Conservation (phyloP, 2,329 filamentous ascomycete genomes). For the Hirsutella rhossiliensis region DNA sequence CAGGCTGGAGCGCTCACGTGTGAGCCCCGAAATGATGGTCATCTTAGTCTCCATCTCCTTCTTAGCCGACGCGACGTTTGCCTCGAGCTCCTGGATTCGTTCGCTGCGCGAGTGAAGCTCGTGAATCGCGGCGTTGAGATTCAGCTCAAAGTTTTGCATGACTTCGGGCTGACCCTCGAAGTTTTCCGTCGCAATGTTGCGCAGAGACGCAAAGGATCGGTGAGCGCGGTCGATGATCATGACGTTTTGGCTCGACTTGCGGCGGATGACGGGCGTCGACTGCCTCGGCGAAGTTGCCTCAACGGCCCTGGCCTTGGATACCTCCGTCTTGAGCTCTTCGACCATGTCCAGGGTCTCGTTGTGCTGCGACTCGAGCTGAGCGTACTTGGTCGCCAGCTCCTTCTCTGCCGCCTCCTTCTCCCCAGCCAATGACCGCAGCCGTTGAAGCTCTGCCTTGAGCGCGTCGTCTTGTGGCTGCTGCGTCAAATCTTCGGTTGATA, state of each 20-base stretch:
- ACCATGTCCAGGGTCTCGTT: slow-evolving; percentile 73
- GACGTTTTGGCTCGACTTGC: slow-evolving; percentile 85
- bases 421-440: slow-evolving; percentile 54
- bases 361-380: slow-evolving; percentile 73
- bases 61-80: slow-evolving; percentile 68
- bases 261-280: slow-evolving; percentile 68
- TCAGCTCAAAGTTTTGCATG: slow-evolving; percentile 86
- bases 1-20: slow-evolving; percentile 83
- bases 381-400: slow-evolving; percentile 65
- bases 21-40: slow-evolving; percentile 87
- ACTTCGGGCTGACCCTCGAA: slow-evolving; percentile 72
- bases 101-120: slow-evolving; percentile 81
- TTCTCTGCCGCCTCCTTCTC: slow-evolving; percentile 69
- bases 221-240: slow-evolving; percentile 84
- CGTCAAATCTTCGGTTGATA: slow-evolving; percentile 25
- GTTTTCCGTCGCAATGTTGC: slow-evolving; percentile 77
- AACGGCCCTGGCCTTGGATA: slow-evolving; percentile 60
- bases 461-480: slow-evolving; percentile 27
- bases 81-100: slow-evolving; percentile 79
- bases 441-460: slow-evolving; percentile 54
- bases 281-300: slow-evolving; percentile 50
- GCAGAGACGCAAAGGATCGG: slow-evolving; percentile 77
- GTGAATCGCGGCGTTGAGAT: slow-evolving; percentile 83
- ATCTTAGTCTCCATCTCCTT: slow-evolving; percentile 98
- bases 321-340: slow-evolving; percentile 79